These are phyloP conservation scores for Phytophthora pisi DNA, from an alignment of 352 stramenopile species.

Conservation along the genomic window DNA sequence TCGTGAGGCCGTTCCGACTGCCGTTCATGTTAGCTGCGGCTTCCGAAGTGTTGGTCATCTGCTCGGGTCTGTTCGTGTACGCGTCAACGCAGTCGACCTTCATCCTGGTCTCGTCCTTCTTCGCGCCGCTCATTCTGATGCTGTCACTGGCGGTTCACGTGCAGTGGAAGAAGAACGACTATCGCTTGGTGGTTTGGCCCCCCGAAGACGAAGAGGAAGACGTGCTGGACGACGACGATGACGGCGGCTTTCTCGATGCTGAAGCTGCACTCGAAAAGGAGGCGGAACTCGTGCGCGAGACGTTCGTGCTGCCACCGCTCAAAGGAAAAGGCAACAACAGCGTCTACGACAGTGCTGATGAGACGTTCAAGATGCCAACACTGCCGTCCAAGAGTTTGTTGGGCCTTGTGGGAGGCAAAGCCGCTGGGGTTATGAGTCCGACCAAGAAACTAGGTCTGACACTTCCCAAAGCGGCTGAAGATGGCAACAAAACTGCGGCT, in stretches of 20 bases:
- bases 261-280: conserved; percentile 78
- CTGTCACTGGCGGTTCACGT: conserved; percentile 72
- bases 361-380: conserved; percentile 84
- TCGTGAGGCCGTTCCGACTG: conserved; percentile 59
- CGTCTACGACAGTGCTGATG: conserved; percentile 59
- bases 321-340: conserved; percentile 63
- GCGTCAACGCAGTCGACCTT: conserved; percentile 79
- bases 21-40: conserved; percentile 82
- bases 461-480: conserved; percentile 20
- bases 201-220: conserved; percentile 84
- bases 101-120: conserved; percentile 79
- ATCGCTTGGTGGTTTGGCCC: conserved; percentile 82
- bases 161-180: conserved; percentile 86
- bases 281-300: conserved; percentile 72
- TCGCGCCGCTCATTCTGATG: conserved; percentile 80
- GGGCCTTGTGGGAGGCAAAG: conserved; percentile 20
- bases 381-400: conserved; percentile 62
- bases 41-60: conserved; percentile 83
- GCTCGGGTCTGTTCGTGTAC: conserved; percentile 82
- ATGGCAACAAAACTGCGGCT: conserved; percentile 3
- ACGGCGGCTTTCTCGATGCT: conserved; percentile 53
- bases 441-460: conserved; percentile 23
- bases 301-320: conserved; percentile 79
- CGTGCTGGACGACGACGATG: conserved; percentile 78
- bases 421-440: conserved; percentile 17